Percentiles rank a stretch among this genome's conserved stretches.
These are phyloP conservation scores for Pseudocercospora fijiensis DNA, from an alignment of 2,329 filamentous ascomycete genomes.

Conservation along the genomic window DNA sequence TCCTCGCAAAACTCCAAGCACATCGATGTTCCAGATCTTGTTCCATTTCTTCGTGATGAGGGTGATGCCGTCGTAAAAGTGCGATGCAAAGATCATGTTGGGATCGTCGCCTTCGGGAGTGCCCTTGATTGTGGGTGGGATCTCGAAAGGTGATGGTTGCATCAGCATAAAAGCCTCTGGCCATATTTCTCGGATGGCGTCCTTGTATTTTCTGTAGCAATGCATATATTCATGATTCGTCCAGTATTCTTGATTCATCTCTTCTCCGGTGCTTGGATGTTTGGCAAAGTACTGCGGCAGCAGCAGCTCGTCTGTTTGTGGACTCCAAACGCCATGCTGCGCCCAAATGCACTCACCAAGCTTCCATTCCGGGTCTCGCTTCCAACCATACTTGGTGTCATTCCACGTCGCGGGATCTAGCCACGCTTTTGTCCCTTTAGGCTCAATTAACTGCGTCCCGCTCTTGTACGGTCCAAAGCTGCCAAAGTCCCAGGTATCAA, in stretches of 20 bases:
- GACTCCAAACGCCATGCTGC: slow-evolving; percentile 94
- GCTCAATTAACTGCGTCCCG: slow-evolving; percentile 78
- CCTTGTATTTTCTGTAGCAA: slow-evolving; percentile 73
- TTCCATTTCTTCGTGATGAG: slow-evolving; percentile 99
- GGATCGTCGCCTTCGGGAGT: slow-evolving; percentile 79
- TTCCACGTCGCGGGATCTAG: slow-evolving; percentile 72
- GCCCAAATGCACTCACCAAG: slow-evolving; percentile 96
- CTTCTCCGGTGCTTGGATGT: slow-evolving; percentile 70
- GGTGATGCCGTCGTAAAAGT: slow-evolving; percentile 96
- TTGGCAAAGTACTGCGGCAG: slow-evolving; percentile 85
- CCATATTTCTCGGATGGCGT: slow-evolving; percentile 73
- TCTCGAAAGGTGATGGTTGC: slow-evolving; percentile 86
- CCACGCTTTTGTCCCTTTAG: slow-evolving; percentile 83
- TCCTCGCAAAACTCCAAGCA: slow-evolving; percentile 85
- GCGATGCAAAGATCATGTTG: slow-evolving; percentile 86
- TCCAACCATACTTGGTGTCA: slow-evolving; percentile 86
- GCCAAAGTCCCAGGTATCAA: slow-evolving; percentile 91
- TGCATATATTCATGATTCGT: slow-evolving; percentile 90
- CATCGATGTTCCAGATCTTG: slow-evolving; percentile 92
- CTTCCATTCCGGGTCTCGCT: slow-evolving; percentile 82
- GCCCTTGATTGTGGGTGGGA: slow-evolving; percentile 83
- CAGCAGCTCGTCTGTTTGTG: slow-evolving; percentile 70
- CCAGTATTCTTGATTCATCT: slow-evolving; percentile 78
- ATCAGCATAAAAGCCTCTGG: slow-evolving; percentile 82
- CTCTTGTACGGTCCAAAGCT: slow-evolving; percentile 89